phyloP scores from a whole-genome alignment of 345 rosid species.

The Carallia brachiata region DNA sequence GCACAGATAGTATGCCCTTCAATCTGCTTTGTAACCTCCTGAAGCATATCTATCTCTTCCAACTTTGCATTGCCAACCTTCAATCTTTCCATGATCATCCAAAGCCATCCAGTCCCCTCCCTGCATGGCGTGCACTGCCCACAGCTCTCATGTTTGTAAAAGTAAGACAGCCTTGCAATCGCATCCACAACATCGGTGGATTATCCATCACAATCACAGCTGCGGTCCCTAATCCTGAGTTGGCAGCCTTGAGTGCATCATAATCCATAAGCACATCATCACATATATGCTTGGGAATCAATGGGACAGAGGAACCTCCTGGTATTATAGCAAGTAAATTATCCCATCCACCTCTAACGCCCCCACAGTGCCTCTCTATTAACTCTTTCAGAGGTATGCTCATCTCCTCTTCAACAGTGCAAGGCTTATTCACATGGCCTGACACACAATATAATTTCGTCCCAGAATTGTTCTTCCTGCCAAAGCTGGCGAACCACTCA shows the following conservation, averaged over 20 bases:
- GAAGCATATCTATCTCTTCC: conserved; percentile 99
- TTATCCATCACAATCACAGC: conserved; percentile 99
- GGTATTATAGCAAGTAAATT: conserved; percentile 95
- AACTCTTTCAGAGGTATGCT: conserved; percentile 90
- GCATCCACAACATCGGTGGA: conserved; percentile 99
- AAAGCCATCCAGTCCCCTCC: conserved; percentile 97
- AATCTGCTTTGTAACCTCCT: conserved; percentile 96
- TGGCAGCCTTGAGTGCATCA: conserved; percentile 97
- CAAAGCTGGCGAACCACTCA: conserved; percentile 97
- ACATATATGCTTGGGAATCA: conserved; percentile 77
- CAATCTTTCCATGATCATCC: conserved; percentile 99
- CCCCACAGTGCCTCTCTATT: conserved; percentile 96
- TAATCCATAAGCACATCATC: conserved; percentile 96
- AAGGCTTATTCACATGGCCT: conserved; percentile 94
- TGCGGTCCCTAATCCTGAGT: conserved; percentile 90
- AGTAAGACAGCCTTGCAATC: conserved; percentile 93
- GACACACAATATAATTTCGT: conserved; percentile 85
- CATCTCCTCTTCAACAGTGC: conserved; percentile 99
- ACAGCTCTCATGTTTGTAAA: conserved; percentile 98
- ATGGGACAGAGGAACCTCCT: conserved; percentile 94
- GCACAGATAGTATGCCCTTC: conserved; percentile 99
- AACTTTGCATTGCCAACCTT: conserved; percentile 92
- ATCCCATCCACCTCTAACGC: conserved; percentile 97
- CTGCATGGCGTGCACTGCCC: conserved; percentile 99
- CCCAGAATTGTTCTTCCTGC: conserved; percentile 90